Evolutionary conservation across 805 yeast genomes (phyloP).

Genomic region (Kuraishia ogatae): DNA sequence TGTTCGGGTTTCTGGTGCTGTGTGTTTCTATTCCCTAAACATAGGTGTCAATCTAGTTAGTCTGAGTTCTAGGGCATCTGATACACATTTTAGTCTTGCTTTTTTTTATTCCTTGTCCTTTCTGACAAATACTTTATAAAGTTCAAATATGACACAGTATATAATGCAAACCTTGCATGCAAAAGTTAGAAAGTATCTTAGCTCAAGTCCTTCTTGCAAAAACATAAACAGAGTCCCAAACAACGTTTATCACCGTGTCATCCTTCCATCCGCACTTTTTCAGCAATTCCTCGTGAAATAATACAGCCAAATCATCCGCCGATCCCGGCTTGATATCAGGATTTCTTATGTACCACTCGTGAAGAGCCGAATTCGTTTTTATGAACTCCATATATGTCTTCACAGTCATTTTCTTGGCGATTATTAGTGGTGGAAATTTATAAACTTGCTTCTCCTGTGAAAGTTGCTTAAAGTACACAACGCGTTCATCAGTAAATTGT

Average conservation of each 20-base stretch:
- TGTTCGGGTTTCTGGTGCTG: neutral
- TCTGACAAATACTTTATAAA: neutral
- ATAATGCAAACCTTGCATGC: too few relatives aligned
- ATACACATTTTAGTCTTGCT: too few relatives aligned
- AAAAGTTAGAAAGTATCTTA: neutral
- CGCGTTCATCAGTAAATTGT: constrained; percentile 10
- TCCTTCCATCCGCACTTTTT: constrained; percentile 35
- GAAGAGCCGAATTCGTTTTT: constrained; percentile 17
- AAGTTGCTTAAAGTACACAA: constrained; percentile 8
- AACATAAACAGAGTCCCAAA: constrained; percentile 49
- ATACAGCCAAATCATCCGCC: constrained; percentile 10
- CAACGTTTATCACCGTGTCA: constrained; percentile 31
- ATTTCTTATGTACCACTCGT: constrained; percentile 14
- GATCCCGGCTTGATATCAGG: constrained; percentile 10
- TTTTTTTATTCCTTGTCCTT: neutral
- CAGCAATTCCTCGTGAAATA: constrained; percentile 12
- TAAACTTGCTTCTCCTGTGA: neutral
- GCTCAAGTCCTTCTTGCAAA: constrained; percentile 26
- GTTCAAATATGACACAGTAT: neutral
- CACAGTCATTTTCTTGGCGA: constrained; percentile 10
- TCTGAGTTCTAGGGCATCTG: neutral
- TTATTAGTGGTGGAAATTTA: neutral
- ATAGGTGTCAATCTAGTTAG: neutral
- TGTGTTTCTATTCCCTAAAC: neutral
- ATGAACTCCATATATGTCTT: constrained; percentile 13